Evolutionary conservation across 768 basidiomycete species (phyloP).

Genomic region (Suillus tomentosus): DNA sequence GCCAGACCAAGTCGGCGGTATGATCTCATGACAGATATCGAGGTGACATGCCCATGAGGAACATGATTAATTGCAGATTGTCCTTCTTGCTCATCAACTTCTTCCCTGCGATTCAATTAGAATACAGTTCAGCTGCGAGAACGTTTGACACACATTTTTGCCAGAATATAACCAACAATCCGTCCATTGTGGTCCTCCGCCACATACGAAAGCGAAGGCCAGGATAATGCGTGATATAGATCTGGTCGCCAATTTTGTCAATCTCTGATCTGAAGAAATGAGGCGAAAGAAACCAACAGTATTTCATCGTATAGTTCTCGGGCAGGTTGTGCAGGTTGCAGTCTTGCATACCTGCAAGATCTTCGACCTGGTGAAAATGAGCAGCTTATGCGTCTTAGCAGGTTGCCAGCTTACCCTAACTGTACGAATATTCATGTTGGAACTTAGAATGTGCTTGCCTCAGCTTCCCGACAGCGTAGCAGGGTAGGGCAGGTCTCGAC

Average conservation of each 20-base stretch:
- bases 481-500: constrained; percentile 1
- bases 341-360: constrained; percentile 91
- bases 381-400: constrained; percentile 3
- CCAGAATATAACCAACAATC: constrained; percentile 94
- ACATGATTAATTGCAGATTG: constrained; percentile 54
- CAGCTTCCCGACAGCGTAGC: constrained; percentile 3
- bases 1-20: constrained; percentile 92
- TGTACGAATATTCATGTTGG: constrained; percentile 32
- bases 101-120: constrained; percentile 58
- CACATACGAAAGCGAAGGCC: constrained; percentile 93
- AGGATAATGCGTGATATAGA: constrained; percentile 87
- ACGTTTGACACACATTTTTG: constrained; percentile 73
- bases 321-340: constrained; percentile 92
- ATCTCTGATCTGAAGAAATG: background rate
- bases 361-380: constrained; percentile 63
- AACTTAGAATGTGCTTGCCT: background rate
- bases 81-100: constrained; percentile 43
- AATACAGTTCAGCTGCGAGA: constrained; percentile 12
- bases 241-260: constrained; percentile 44
- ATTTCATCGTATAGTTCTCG: constrained; percentile 86
- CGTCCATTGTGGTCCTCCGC: constrained; percentile 88
- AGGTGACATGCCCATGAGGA: constrained; percentile 91
- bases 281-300: constrained; percentile 49
- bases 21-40: constrained; percentile 90
- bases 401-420: constrained; percentile 26